Conservation (phyloP, 2,329 filamentous ascomycete genomes). For the Fusarium secorum region DNA sequence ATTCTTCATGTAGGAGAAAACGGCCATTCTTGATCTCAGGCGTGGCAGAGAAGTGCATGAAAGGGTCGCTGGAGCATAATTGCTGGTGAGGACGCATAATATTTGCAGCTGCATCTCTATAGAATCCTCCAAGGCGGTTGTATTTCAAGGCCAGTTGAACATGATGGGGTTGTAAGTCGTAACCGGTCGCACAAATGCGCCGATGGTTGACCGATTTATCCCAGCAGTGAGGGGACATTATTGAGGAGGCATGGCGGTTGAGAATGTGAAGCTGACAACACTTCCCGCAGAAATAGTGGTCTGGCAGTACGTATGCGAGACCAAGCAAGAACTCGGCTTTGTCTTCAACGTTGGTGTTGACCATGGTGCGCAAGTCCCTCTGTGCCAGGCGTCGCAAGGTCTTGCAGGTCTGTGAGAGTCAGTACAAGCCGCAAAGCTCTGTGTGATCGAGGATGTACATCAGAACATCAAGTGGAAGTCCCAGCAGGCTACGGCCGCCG, state of each 20-base stretch:
- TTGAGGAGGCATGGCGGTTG: rapidly evolving
- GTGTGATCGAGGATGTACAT: background rate
- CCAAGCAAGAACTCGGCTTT: background rate
- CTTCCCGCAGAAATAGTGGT: rapidly evolving
- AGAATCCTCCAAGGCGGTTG: background rate
- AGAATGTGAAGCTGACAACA: background rate
- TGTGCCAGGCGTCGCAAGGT: background rate
- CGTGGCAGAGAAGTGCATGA: background rate
- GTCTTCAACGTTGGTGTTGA: background rate
- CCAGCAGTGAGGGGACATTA: rapidly evolving
- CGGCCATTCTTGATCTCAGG: background rate
- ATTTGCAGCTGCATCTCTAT: rapidly evolving
- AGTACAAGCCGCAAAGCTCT: background rate
- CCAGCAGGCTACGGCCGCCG: background rate
- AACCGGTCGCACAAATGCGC: background rate
- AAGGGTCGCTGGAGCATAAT: rapidly evolving
- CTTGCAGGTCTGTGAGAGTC: background rate
- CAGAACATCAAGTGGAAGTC: background rate
- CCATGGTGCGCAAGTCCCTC: background rate
- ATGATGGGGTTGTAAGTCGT: background rate
- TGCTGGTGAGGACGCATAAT: background rate
- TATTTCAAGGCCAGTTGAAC: background rate
- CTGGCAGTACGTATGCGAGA: background rate
- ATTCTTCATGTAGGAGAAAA: background rate
- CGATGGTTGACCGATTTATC: background rate